Evolutionary conservation across 257 asterid species (phyloP).

Genomic region (Fraxinus excelsior): DNA sequence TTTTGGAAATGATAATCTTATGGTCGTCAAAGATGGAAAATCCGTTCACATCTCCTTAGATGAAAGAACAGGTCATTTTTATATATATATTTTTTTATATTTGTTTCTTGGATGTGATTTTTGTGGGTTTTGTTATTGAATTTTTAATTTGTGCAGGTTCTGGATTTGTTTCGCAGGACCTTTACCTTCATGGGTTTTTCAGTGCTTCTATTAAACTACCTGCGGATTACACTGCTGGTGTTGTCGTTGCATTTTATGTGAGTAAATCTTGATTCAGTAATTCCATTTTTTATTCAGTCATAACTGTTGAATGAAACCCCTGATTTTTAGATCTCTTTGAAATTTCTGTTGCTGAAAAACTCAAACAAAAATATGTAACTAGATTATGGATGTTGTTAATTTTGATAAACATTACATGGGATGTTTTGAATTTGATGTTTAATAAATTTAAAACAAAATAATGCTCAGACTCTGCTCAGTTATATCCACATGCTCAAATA

Average conservation of each 20-base stretch:
- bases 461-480: neutral
- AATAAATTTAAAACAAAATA: no score
- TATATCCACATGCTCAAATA: neutral
- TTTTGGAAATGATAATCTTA: constrained; percentile 76
- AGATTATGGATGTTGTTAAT: neutral
- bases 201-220: constrained; percentile 93
- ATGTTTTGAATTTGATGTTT: neutral
- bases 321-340: neutral
- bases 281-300: neutral
- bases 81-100: neutral
- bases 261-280: constrained; percentile 32
- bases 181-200: constrained; percentile 78
- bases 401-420: neutral
- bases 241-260: constrained; percentile 94
- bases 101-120: neutral
- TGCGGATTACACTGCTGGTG: constrained; percentile 92
- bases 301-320: neutral
- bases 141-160: constrained; percentile 55
- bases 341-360: neutral
- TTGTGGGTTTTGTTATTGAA: constrained; percentile 10
- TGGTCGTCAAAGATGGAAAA: constrained; percentile 73
- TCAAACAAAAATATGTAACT: neutral
- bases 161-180: constrained; percentile 89
- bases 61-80: constrained; percentile 67
- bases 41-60: constrained; percentile 70